Evolutionary conservation across 2,329 filamentous ascomycete genomes (phyloP), one percentile per base, ranked within the genome.

Genomic region (Nothomitra cinnamomea): DNA sequence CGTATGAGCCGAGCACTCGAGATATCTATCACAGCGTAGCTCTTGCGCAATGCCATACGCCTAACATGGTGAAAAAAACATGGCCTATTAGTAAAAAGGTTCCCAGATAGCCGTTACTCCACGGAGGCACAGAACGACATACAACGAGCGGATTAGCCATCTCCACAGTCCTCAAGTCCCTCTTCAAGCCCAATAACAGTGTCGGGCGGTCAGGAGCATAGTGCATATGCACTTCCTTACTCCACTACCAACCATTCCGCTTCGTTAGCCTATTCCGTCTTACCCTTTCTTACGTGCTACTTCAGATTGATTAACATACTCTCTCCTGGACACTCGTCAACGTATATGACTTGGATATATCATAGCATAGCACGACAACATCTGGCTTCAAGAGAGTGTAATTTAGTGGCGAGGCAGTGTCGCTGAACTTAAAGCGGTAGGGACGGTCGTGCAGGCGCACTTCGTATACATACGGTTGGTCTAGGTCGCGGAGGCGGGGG

Each of bases 1-100:
- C 4, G 78, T 81, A 40, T 75, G 38, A 41, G 78, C 77, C 56
- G 76, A 79, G 58, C 78, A 82, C 61, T 82, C 78, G 2, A 76
- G 78, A 63, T 82, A 82, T 36, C 71, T 67, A 67, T 82, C 78
- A 62, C 74, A 78, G 22, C 76, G 68, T 65, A 81, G 73, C 58
- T 77, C 73, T 58, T 79, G 76, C 15, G 78, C 77, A 5, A 77
- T 77, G 64, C 61, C 73, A 67, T 73, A 78, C 65, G 57, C 76
- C 72, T 70, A 59, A 62, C 13, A 17, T 12, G n/a, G n/a, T n/a
- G n/a, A n/a, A 19, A 1, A 19, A 19, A 25, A 21, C 10, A 53
- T 8, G 12, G 2, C 8, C 38, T 17, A 51, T 19, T 17, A 38
- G 15, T 6, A 40, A 38, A 47, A 47, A 47, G n/a, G 17, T 7